Evolutionary conservation across 257 asterid genomes (phyloP).

Genomic region (Plantago ovata): DNA sequence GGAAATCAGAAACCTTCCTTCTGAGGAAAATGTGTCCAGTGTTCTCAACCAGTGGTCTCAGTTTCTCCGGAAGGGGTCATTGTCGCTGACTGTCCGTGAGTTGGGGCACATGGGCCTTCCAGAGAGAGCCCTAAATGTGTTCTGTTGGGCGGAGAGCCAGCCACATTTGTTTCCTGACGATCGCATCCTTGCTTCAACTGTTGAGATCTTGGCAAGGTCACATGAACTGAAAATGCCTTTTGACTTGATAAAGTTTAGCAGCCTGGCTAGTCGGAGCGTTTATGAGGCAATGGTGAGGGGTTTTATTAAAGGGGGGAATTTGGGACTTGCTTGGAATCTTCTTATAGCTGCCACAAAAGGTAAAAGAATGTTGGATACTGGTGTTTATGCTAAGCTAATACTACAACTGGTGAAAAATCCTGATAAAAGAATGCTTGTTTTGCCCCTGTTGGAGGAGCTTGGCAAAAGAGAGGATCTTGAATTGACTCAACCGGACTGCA

Average conservation of each 20-base stretch:
- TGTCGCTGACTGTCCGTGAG: no score
- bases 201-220: conserved; percentile 49
- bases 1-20: conserved; percentile 36
- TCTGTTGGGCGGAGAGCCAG: conserved; percentile 51
- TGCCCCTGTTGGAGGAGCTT: conserved; percentile 45
- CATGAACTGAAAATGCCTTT: conserved; percentile 49
- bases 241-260: conserved; percentile 31
- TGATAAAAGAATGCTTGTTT: conserved; percentile 28
- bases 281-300: conserved; percentile 52
- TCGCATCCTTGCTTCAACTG: conserved; percentile 51
- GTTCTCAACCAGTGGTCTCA: conserved; percentile 39
- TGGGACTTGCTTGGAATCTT: conserved; percentile 47
- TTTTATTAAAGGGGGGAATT: conserved; percentile 44
- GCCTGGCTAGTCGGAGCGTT: conserved; percentile 37
- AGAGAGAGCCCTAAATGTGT: conserved; percentile 46
- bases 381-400: conserved; percentile 47
- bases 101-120: conserved; percentile 50
- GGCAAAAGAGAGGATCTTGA: conserved; percentile 48
- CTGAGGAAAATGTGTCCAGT: conserved; percentile 32
- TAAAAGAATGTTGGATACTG: conserved; percentile 37
- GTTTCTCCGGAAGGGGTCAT: conserved; percentile 51
- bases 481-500: conserved; percentile 45
- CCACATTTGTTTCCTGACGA: conserved; percentile 51
- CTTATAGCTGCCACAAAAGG: conserved; percentile 33
- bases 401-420: conserved; percentile 45